Conservation (phyloP, 2,329 filamentous ascomycete species). For the Trichophyton verrucosum region DNA sequence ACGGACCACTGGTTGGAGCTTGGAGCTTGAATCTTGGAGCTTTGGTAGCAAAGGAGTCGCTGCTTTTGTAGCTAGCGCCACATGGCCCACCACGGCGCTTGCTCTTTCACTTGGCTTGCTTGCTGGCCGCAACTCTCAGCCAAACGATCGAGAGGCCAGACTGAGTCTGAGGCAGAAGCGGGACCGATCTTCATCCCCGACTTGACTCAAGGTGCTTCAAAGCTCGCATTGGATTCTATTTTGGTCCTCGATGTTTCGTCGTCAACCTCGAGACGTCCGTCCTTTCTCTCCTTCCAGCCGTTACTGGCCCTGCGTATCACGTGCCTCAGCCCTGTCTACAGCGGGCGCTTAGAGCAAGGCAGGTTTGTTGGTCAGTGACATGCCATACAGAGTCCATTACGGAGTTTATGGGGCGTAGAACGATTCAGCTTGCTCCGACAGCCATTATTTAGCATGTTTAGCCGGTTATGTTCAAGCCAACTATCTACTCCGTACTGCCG, state of each 20-base stretch:
- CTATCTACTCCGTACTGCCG: too few species aligned
- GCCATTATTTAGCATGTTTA: too few species aligned
- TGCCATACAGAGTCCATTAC: not conserved
- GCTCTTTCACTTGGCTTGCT: slow-evolving; percentile 1
- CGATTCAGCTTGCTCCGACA: not conserved
- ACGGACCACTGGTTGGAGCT: not conserved
- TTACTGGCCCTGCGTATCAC: not conserved
- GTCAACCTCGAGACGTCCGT: not conserved
- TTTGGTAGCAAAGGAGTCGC: not conserved
- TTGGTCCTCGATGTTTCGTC: not conserved
- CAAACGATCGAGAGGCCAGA: slow-evolving; percentile 2
- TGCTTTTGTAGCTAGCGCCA: not conserved
- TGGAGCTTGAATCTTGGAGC: not conserved
- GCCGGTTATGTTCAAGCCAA: too few species aligned
- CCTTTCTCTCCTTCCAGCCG: too few species aligned
- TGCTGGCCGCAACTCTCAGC: not conserved
- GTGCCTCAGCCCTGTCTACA: not conserved
- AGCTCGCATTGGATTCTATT: not conserved
- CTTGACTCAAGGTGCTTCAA: not conserved
- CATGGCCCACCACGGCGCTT: not conserved
- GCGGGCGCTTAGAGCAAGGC: not conserved
- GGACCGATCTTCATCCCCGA: not conserved
- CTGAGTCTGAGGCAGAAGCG: not conserved
- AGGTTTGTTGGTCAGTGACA: not conserved
- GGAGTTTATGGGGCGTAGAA: not conserved